Percentiles rank a stretch among this genome's conserved stretches.
Evolutionary conservation across 2,329 filamentous ascomycete species (phyloP).

Genomic region (Botrytis elliptica): DNA sequence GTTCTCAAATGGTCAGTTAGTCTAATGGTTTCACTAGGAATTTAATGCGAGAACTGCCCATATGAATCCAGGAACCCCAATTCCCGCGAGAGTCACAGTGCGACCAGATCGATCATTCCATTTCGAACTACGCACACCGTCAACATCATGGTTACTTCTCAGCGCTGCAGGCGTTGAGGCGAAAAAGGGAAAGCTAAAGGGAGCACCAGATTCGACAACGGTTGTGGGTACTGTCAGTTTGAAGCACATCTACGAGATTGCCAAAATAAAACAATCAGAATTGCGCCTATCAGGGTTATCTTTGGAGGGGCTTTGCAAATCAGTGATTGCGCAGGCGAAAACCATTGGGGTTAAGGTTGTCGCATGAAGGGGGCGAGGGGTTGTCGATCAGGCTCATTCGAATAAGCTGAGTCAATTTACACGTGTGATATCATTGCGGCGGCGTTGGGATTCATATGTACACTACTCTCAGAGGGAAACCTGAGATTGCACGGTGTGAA

Average conservation of each 20-base stretch:
- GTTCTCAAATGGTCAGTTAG: neutral
- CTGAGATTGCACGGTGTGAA: conserved; percentile 1
- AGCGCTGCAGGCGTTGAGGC: conserved; percentile 74
- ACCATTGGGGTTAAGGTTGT: conserved; percentile 73
- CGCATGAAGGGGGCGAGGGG: conserved; percentile 45
- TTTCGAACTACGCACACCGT: conserved; percentile 90
- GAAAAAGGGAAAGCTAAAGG: conserved; percentile 74
- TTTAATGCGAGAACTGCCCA: conserved; percentile 94
- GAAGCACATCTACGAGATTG: conserved; percentile 97
- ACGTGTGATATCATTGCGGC: conserved; percentile 30
- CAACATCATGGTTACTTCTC: conserved; percentile 87
- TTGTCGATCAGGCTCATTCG: neutral
- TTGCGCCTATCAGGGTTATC: conserved; percentile 69
- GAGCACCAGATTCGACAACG: conserved; percentile 62
- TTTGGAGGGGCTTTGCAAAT: conserved; percentile 69
- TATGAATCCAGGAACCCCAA: conserved; percentile 77
- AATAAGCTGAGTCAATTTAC: neutral
- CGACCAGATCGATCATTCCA: conserved; percentile 89
- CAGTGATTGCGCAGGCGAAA: conserved; percentile 72
- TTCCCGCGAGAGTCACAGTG: conserved; percentile 87
- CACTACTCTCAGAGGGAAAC: conserved; percentile 1
- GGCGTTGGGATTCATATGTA: conserved; percentile 31
- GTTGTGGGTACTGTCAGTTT: conserved; percentile 81
- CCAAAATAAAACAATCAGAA: conserved; percentile 88
- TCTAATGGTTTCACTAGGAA: conserved; percentile 60